Percentiles rank a stretch among this genome's conserved stretches.
Conservation (phyloP, 2,329 filamentous ascomycete species). For the Conoideocrella luteorostrata region DNA sequence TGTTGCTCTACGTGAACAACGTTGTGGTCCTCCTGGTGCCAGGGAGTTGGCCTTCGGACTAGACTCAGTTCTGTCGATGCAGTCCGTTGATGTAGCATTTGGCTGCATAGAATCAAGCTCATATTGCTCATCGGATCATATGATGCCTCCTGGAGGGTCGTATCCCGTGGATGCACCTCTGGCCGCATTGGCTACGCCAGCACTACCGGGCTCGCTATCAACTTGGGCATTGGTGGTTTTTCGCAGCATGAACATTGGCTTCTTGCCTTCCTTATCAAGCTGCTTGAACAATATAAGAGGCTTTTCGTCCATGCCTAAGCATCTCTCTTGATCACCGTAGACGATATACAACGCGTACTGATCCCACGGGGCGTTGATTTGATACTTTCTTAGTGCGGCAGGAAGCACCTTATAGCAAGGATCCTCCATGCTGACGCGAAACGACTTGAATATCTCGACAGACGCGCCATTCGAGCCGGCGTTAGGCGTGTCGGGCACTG, state of each 20-base stretch:
- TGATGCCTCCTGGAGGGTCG: constrained; percentile 55
- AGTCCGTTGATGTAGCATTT: too few species aligned
- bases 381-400: constrained; percentile 93
- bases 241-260: constrained; percentile 98
- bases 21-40: too few species aligned
- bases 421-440: constrained; percentile 96
- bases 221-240: constrained; percentile 51
- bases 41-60: too few species aligned
- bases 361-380: constrained; percentile 96
- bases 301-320: constrained; percentile 84
- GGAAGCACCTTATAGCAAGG: constrained; percentile 96
- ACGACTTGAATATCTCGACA: constrained; percentile 98
- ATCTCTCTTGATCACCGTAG: constrained; percentile 96
- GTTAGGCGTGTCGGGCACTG: constrained; percentile 56
- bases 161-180: constrained; percentile 42
- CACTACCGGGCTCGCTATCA: constrained; percentile 49
- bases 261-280: constrained; percentile 91
- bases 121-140: constrained; percentile 33
- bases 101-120: too few species aligned
- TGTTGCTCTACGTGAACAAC: too few species aligned
- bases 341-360: constrained; percentile 98
- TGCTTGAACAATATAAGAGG: constrained; percentile 96
- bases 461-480: constrained; percentile 50
- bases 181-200: constrained; percentile 40
- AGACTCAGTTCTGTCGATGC: too few species aligned